phyloP scores from a whole-genome alignment of 768 basidiomycete species.

The Lepiota brunneoincarnata region DNA sequence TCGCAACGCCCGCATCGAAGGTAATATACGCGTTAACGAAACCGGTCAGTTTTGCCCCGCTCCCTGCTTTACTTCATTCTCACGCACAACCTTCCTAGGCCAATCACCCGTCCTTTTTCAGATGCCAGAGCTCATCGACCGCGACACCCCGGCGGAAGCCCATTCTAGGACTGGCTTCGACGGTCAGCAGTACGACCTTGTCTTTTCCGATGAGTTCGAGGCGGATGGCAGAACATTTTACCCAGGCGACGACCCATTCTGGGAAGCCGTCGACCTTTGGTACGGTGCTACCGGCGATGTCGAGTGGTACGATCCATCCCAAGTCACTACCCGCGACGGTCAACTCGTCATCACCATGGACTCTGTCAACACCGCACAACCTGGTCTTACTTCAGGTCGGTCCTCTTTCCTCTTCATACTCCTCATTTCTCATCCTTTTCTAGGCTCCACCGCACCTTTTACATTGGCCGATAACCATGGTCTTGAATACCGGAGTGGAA shows the following conservation, averaged over 20 bases:
- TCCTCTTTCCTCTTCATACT: neutral
- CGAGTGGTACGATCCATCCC: constrained; percentile 75
- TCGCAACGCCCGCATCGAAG: constrained; percentile 45
- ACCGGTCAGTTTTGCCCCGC: constrained; percentile 29
- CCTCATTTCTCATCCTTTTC: neutral
- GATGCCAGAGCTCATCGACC: constrained; percentile 67
- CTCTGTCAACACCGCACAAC: constrained; percentile 25
- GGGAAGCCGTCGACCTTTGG: constrained; percentile 74
- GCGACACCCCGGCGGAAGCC: constrained; percentile 60
- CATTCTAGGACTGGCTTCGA: constrained; percentile 69
- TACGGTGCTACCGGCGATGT: constrained; percentile 68
- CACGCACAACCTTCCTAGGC: constrained; percentile 34
- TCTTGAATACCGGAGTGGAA: constrained; percentile 65
- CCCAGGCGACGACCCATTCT: constrained; percentile 62
- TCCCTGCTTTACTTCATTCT: neutral
- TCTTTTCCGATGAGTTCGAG: constrained; percentile 81
- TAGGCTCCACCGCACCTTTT: constrained; percentile 45
- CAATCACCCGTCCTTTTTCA: constrained; percentile 59
- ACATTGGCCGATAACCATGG: constrained; percentile 49
- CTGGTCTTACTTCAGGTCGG: constrained; percentile 31
- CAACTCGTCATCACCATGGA: constrained; percentile 71
- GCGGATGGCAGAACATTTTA: constrained; percentile 62
- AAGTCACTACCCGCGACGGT: constrained; percentile 66
- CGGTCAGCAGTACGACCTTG: constrained; percentile 61
- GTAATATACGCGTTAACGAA: constrained; percentile 64